Evolutionary conservation across 495 filamentous ascomycete species (phyloP), one percentile per base, ranked within the genome.

Genomic region (Penicillium lagena): DNA sequence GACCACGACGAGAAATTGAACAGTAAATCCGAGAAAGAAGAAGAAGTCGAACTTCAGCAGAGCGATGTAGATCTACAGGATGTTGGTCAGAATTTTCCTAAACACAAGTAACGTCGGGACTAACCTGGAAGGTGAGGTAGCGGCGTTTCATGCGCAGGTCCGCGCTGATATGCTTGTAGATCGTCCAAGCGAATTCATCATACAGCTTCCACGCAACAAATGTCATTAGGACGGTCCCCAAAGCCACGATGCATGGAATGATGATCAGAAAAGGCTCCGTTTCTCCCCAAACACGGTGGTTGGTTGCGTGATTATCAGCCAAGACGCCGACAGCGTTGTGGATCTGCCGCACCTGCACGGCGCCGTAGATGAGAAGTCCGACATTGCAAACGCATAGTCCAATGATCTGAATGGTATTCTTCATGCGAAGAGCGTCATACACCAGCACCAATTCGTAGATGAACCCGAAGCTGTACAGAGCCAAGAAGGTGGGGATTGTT

Each of bases 21-120:
- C 85, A 7, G 90, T 96, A 59, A 98, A 98, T 11, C 90, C 93
- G 40, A 98, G 80, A 78, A 98, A 98, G 77, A 98, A 96, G 79
- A 98, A 98, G 66, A 98, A 97, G 69, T 98, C 93, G 64, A 98
- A 98, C 65, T 98, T 98, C 41, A 98, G 76, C 9, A 97, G 79
- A 31, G 94, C 87, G 56, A 98, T 96, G 68, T 96, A 98, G 58
- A 98, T 90, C 90, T 97, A 22, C 22, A 45, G 50, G 17, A 40
- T 15, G 13, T 3, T 22, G 45, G 47, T 80, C 50, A 75, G 44
- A 34, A 4, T 47, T 36, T 37, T 7, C 33, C 15, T 17, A 6
- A 35, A 28, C 9, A 17, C 29, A 40, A 29, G 29, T 22, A 17
- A 3, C 12, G 17, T 27, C 8, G 33, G 10, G 33, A 60, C 75